Conservation (phyloP, 2,329 filamentous ascomycete species). For the Botrytis sinoallii region DNA sequence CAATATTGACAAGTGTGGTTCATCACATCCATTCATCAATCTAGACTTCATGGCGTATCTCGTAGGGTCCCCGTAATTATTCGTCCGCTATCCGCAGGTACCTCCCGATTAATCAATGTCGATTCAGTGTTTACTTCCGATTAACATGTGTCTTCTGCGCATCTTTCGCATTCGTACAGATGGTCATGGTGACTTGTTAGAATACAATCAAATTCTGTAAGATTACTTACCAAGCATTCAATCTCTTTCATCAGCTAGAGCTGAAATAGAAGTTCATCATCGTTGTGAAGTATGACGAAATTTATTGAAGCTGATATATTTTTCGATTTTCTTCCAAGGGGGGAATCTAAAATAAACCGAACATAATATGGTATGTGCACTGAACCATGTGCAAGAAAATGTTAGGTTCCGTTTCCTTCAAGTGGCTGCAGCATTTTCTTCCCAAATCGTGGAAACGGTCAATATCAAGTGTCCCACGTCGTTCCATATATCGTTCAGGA, state of each 20-base stretch:
- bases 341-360: rapidly evolving
- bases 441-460: too few species aligned
- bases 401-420: rapidly evolving
- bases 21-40: neutral
- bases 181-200: neutral
- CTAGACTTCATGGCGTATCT: neutral
- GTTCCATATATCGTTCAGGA: neutral
- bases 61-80: neutral
- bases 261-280: neutral
- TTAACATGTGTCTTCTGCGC: neutral
- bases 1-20: neutral
- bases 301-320: neutral
- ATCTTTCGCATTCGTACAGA: neutral
- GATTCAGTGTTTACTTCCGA: neutral
- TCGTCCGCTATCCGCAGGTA: neutral
- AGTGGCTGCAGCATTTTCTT: too few species aligned
- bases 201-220: too few species aligned
- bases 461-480: neutral
- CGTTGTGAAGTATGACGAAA: neutral
- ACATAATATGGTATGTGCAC: neutral
- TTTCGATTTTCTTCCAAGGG: neutral
- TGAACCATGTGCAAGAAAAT: neutral
- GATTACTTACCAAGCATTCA: neutral
- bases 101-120: neutral
- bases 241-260: neutral